phyloP scores from a whole-genome alignment of 768 basidiomycete species.

The Lactarius trivialis region DNA sequence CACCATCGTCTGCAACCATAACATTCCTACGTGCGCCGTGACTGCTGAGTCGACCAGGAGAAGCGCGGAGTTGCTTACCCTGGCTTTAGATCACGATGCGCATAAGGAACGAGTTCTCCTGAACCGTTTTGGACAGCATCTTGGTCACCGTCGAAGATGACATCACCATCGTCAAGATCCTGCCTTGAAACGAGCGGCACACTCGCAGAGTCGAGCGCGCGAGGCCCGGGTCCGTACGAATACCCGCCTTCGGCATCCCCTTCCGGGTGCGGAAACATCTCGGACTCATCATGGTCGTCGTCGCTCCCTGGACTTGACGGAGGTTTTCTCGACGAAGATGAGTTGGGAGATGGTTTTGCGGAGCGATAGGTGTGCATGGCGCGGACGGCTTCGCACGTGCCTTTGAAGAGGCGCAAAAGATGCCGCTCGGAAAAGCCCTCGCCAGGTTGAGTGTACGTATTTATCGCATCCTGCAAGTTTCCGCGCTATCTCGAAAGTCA shows the following conservation, averaged over 20 bases:
- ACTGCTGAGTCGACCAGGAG: background rate
- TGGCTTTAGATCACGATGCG: slow-evolving; percentile 95
- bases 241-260: slow-evolving; percentile 69
- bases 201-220: slow-evolving; percentile 17
- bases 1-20: slow-evolving; percentile 91
- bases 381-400: slow-evolving; percentile 87
- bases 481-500: slow-evolving; percentile 50
- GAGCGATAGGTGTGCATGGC: slow-evolving; percentile 90
- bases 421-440: slow-evolving; percentile 82
- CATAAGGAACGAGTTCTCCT: slow-evolving; percentile 71
- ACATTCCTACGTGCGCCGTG: slow-evolving; percentile 57
- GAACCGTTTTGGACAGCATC: slow-evolving; percentile 43
- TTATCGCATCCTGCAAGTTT: slow-evolving; percentile 93
- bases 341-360: slow-evolving; percentile 29
- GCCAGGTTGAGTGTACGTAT: slow-evolving; percentile 74
- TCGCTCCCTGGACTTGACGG: slow-evolving; percentile 24
- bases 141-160: slow-evolving; percentile 77
- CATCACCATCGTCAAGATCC: slow-evolving; percentile 46
- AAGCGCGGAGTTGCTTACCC: slow-evolving; percentile 50
- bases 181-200: slow-evolving; percentile 58
- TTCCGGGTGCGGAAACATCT: slow-evolving; percentile 69
- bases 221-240: slow-evolving; percentile 49
- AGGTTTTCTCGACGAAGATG: slow-evolving; percentile 26
- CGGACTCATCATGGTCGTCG: slow-evolving; percentile 55
- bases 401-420: slow-evolving; percentile 85